These are phyloP conservation scores for Clavispora asparagi DNA, from an alignment of 805 yeast genomes.

Conservation along the genomic window DNA sequence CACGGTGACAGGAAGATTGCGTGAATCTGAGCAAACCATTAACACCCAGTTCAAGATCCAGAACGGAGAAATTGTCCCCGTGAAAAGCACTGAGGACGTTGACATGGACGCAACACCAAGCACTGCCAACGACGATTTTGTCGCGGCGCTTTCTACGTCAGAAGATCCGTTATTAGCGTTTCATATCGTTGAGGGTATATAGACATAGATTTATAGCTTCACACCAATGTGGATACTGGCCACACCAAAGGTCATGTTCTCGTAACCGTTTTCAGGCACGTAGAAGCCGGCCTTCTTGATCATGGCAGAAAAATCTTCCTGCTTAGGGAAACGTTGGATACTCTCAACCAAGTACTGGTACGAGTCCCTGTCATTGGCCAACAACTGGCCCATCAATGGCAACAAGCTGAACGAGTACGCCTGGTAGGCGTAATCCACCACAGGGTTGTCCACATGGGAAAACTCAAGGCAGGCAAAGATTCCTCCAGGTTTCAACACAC, in stretches of 20 bases:
- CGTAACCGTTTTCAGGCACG: constrained; percentile 83
- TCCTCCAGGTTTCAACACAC: constrained; percentile 96
- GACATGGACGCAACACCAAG: constrained; percentile 19
- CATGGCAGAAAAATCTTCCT: constrained; percentile 87
- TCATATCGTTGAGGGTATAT: constrained; percentile 10
- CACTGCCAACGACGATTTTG: constrained; percentile 12
- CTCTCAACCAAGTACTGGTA: constrained; percentile 96
- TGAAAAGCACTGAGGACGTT: constrained; percentile 5
- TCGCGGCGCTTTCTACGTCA: constrained; percentile 23
- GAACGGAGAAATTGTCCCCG: constrained; percentile 21
- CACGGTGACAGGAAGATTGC: constrained; percentile 12
- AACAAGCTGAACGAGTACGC: constrained; percentile 82
- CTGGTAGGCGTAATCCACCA: constrained; percentile 72
- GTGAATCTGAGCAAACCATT: not conserved
- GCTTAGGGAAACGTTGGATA: constrained; percentile 85
- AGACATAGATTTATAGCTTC: constrained; percentile 48
- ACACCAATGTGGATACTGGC: constrained; percentile 96
- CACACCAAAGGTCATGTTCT: constrained; percentile 88
- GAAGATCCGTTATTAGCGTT: constrained; percentile 27
- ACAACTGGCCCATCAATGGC: constrained; percentile 92
- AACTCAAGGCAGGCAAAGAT: constrained; percentile 95
- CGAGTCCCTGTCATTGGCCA: constrained; percentile 93
- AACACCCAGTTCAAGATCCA: constrained; percentile 18
- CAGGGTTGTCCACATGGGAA: constrained; percentile 79
- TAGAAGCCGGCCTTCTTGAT: constrained; percentile 93